Conservation (phyloP, 2,329 filamentous ascomycete genomes). For the Exophiala dermatitidis region DNA sequence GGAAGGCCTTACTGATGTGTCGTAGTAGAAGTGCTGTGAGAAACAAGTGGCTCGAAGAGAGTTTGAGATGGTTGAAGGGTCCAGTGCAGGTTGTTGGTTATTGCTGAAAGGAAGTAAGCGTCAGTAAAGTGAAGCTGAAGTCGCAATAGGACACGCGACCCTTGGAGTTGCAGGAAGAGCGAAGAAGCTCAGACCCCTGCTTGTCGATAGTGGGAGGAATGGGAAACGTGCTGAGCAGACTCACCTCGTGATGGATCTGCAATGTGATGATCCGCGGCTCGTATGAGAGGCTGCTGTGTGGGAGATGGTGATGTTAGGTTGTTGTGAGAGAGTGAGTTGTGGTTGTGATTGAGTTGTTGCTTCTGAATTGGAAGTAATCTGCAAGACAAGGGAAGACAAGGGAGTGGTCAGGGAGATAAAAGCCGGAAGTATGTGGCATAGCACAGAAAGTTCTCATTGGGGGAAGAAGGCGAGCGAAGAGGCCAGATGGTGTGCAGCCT, state of each 20-base stretch:
- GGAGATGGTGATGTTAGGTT: neutral
- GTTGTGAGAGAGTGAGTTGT: neutral
- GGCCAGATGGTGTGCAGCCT: slow-evolving; percentile 1
- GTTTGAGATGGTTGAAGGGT: slow-evolving; percentile 6
- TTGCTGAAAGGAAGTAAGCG: slow-evolving; percentile 15
- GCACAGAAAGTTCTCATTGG: neutral
- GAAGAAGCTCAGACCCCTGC: slow-evolving; percentile 23
- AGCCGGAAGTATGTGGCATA: neutral
- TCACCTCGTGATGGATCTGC: slow-evolving; percentile 7
- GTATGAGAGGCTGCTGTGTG: neutral
- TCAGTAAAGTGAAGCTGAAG: slow-evolving; percentile 17
- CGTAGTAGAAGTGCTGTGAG: neutral
- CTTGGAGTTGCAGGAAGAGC: slow-evolving; percentile 9
- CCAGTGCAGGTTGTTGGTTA: slow-evolving; percentile 11
- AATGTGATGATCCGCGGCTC: neutral
- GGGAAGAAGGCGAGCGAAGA: slow-evolving; percentile 1
- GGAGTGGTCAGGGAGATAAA: slow-evolving; percentile 1
- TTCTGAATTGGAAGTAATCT: neutral
- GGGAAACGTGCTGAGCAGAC: slow-evolving; percentile 3
- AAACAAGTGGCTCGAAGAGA: slow-evolving; percentile 5
- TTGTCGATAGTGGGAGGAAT: slow-evolving; percentile 6
- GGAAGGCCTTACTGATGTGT: slow-evolving; percentile 22
- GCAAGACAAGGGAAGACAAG: neutral
- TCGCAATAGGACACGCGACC: slow-evolving; percentile 21
- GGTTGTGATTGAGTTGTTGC: slow-evolving; percentile 15